Conservation (phyloP, 495 filamentous ascomycete genomes). For the Elaphomyces granulatus region DNA sequence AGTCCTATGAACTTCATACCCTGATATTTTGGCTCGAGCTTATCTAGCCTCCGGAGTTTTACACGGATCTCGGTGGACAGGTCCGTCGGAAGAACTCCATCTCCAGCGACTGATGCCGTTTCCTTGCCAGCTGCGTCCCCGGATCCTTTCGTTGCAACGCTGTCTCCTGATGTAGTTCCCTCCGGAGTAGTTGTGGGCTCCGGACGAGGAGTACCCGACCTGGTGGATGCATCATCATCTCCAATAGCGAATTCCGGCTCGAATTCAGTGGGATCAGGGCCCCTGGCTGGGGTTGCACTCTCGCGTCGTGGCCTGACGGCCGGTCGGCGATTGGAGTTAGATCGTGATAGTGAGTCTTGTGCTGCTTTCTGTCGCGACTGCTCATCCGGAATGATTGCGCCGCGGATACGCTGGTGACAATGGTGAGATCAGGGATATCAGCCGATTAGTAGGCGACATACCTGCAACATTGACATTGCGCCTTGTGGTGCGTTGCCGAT, state of each 20-base stretch:
- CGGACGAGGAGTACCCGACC: constrained; percentile 36
- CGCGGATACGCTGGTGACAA: constrained; percentile 56
- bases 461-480: constrained; percentile 46
- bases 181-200: constrained; percentile 18
- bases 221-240: constrained; percentile 45
- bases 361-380: constrained; percentile 57
- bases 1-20: constrained; percentile 35
- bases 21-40: constrained; percentile 72
- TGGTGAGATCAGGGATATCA: too few species aligned
- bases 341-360: constrained; percentile 34
- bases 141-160: constrained; percentile 16
- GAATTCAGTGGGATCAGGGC: constrained; percentile 71
- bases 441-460: constrained; percentile 12
- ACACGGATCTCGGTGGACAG: constrained; percentile 58
- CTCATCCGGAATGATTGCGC: constrained; percentile 81
- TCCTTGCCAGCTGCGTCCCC: constrained; percentile 13
- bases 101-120: constrained; percentile 13
- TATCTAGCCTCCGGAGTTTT: constrained; percentile 57
- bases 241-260: constrained; percentile 71
- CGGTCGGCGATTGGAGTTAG: constrained; percentile 36
- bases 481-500: too few species aligned
- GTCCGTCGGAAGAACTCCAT: constrained; percentile 31
- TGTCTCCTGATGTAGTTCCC: constrained; percentile 11
- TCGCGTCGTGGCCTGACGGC: constrained; percentile 35
- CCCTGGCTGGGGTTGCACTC: constrained; percentile 37